phyloP scores from a whole-genome alignment of 148 eudicot genomes.

The Heliosperma pusillum region DNA sequence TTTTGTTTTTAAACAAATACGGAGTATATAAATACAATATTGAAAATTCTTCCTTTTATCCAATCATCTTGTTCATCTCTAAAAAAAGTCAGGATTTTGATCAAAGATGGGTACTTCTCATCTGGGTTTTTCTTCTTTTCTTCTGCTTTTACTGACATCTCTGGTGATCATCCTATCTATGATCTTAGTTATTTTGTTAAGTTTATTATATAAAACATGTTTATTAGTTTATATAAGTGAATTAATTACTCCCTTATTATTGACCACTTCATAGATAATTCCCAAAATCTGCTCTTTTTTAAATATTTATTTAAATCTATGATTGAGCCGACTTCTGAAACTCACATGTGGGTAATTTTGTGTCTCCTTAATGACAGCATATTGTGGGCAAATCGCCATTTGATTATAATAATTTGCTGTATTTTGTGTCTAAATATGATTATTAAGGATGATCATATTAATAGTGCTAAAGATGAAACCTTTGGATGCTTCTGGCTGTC shows the following conservation, averaged over 20 bases:
- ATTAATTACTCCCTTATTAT: not conserved
- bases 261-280: not conserved
- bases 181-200: not conserved
- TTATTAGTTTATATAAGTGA: not conserved
- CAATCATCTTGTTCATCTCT: not conserved
- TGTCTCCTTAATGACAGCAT: not conserved
- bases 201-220: not conserved
- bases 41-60: not conserved
- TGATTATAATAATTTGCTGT: not conserved
- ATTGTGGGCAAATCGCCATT: not conserved
- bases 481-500: not conserved
- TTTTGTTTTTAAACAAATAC: no score
- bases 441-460: no score
- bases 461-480: not conserved
- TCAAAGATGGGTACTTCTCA: not conserved
- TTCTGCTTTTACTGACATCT: not conserved
- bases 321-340: not conserved
- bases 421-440: no score
- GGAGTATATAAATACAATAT: no score
- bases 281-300: not conserved
- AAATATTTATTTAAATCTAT: not conserved
- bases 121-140: not conserved
- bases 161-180: not conserved
- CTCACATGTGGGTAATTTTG: no score
- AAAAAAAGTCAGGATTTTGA: not conserved